Evolutionary conservation across 306 rosid genomes (phyloP).

Genomic region (Gillenia trifoliata): DNA sequence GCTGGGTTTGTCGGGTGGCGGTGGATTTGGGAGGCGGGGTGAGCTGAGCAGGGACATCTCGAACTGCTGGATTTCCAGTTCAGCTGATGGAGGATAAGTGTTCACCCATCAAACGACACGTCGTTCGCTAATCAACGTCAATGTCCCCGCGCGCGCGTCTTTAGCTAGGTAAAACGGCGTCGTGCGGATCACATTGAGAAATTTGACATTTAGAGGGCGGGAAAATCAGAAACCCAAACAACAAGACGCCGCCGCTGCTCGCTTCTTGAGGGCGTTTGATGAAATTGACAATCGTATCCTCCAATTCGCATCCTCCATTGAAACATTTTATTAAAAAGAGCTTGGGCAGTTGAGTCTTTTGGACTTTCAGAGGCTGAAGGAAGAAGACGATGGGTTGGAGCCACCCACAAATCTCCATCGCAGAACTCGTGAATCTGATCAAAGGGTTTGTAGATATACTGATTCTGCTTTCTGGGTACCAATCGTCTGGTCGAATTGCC

Average conservation of each 20-base stretch:
- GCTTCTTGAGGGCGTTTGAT: background rate
- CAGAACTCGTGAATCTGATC: constrained; percentile 24
- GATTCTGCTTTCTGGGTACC: constrained; percentile 39
- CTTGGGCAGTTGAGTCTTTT: background rate
- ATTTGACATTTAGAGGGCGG: background rate
- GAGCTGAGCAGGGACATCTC: constrained; percentile 8
- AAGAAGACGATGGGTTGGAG: constrained; percentile 30
- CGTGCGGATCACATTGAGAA: background rate
- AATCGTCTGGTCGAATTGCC: constrained; percentile 32
- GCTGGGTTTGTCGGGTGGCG: background rate
- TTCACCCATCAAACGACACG: background rate
- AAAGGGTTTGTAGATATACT: constrained; percentile 43
- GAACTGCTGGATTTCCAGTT: background rate
- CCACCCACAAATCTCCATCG: constrained; percentile 24
- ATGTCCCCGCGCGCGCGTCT: too few species aligned
- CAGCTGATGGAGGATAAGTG: background rate
- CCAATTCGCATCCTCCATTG: background rate
- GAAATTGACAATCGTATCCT: background rate
- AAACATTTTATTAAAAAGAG: background rate
- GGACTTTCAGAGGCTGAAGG: background rate
- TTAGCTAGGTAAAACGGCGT: background rate
- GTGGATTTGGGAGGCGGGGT: constrained; percentile 6
- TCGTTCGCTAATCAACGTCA: background rate
- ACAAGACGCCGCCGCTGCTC: background rate
- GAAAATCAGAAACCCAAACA: background rate